Evolutionary conservation across 2,329 filamentous ascomycete genomes (phyloP).

Genomic region (Alternaria hordeiaustralica): DNA sequence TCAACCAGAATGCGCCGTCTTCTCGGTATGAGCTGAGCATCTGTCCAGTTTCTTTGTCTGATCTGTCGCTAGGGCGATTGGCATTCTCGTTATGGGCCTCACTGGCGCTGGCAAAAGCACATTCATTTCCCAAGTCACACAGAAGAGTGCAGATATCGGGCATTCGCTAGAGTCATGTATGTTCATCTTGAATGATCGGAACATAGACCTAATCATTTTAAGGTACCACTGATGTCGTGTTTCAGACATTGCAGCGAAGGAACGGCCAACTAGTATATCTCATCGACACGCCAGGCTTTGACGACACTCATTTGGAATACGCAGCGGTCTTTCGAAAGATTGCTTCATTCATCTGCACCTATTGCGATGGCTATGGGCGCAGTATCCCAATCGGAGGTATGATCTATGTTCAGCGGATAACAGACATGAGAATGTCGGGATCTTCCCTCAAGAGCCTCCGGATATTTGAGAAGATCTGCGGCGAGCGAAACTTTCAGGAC

Average conservation of each 20-base stretch:
- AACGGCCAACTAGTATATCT: constrained; percentile 21
- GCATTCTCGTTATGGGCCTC: constrained; percentile 51
- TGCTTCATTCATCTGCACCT: constrained; percentile 50
- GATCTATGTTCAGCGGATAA: constrained; percentile 57
- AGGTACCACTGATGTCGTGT: constrained; percentile 11
- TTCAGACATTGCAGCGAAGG: background rate
- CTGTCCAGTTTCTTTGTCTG: background rate
- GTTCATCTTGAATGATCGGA: constrained; percentile 6
- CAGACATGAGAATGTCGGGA: constrained; percentile 51
- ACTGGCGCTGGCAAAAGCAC: constrained; percentile 52
- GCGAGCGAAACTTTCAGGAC: constrained; percentile 49
- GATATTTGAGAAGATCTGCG: constrained; percentile 56
- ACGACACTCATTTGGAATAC: constrained; percentile 54
- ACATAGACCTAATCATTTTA: background rate
- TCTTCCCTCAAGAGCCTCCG: constrained; percentile 51
- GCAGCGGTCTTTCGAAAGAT: constrained; percentile 52
- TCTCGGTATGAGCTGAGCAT: background rate
- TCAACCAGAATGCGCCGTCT: background rate
- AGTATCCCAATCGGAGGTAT: constrained; percentile 48
- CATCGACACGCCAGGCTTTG: constrained; percentile 59
- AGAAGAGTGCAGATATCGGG: constrained; percentile 30
- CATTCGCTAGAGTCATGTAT: constrained; percentile 29
- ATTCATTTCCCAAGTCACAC: constrained; percentile 38
- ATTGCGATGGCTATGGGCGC: constrained; percentile 10
- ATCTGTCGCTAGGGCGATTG: constrained; percentile 1